phyloP scores from a whole-genome alignment of 2,329 filamentous ascomycete genomes.

The Calycina marina region DNA sequence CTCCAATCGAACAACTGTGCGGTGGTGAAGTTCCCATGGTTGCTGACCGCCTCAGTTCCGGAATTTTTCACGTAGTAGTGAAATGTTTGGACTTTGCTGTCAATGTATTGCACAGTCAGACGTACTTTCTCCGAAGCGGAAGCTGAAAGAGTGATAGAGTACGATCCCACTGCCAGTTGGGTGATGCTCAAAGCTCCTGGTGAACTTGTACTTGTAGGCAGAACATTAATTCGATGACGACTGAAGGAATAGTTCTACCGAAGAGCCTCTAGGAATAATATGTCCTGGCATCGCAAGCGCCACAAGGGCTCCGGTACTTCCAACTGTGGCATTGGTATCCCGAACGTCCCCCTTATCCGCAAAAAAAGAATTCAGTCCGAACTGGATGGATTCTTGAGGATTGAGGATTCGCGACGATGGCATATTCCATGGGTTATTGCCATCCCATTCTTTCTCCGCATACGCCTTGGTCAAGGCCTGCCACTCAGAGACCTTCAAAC shows the following conservation, averaged over 20 bases:
- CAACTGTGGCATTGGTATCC: constrained; percentile 32
- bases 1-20: constrained; percentile 38
- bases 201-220: constrained; percentile 27
- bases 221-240: constrained; percentile 26
- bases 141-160: constrained; percentile 28
- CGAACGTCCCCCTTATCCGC: constrained; percentile 28
- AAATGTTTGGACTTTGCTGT: constrained; percentile 34
- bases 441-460: constrained; percentile 40
- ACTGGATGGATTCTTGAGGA: constrained; percentile 30
- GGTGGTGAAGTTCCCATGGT: constrained; percentile 38
- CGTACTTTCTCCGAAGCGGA: constrained; percentile 34
- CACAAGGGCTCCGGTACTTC: constrained; percentile 29
- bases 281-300: constrained; percentile 40
- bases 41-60: constrained; percentile 27
- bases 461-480: constrained; percentile 38
- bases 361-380: constrained; percentile 38
- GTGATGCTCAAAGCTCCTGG: constrained; percentile 24
- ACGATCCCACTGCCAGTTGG: constrained; percentile 21
- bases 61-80: constrained; percentile 41
- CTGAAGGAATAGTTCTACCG: constrained; percentile 31
- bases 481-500: constrained; percentile 47
- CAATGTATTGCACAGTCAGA: constrained; percentile 32
- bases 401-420: constrained; percentile 32
- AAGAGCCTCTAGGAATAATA: constrained; percentile 33
- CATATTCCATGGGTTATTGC: constrained; percentile 36